Conservation (phyloP, 2,329 filamentous ascomycete genomes). For the Trichoderma endophyticum region DNA sequence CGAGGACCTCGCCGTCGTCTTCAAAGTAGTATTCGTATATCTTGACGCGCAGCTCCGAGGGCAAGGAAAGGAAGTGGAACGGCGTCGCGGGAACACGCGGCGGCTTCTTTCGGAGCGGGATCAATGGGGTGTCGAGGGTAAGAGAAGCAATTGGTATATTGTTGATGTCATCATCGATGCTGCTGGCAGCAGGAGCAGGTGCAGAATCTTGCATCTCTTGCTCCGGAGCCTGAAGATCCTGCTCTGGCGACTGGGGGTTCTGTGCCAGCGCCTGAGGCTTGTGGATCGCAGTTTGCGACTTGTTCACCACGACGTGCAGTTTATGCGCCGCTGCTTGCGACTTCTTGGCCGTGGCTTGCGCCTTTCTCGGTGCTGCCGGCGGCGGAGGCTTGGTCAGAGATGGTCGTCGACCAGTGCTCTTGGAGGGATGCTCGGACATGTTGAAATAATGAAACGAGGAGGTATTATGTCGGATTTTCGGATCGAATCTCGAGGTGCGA, state of each 20-base stretch:
- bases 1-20: conserved; percentile 53
- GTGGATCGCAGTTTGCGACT: neutral
- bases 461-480: neutral
- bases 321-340: conserved; percentile 1
- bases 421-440: conserved; percentile 26
- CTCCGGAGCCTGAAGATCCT: conserved; percentile 1
- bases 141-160: conserved; percentile 43
- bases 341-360: conserved; percentile 2
- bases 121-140: conserved; percentile 39
- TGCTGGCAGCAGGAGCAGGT: conserved; percentile 26
- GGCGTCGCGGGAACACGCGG: conserved; percentile 38
- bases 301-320: neutral
- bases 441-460: neutral
- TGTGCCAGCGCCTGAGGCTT: neutral
- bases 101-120: conserved; percentile 33
- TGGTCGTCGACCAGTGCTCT: conserved; percentile 21
- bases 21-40: conserved; percentile 65
- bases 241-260: neutral
- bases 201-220: neutral
- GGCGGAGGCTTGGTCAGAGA: conserved; percentile 16
- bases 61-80: conserved; percentile 65
- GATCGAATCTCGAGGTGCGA: neutral
- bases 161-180: conserved; percentile 40
- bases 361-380: neutral
- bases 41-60: conserved; percentile 65